Conservation (phyloP, 2,329 filamentous ascomycete species). For the Apiospora marii region DNA sequence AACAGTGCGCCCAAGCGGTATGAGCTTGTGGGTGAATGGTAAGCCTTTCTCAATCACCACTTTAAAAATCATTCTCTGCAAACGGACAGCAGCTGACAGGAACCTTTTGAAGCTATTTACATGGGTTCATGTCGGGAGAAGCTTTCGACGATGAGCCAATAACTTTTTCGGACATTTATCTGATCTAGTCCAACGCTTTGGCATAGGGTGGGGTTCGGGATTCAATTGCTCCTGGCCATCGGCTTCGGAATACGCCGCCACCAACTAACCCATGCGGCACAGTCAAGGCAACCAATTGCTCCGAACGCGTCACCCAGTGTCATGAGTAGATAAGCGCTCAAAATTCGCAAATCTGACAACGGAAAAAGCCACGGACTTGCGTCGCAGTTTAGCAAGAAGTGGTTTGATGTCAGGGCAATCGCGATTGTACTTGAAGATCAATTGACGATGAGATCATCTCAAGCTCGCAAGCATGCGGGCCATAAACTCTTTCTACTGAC, state of each 20-base stretch:
- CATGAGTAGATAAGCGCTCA: background rate
- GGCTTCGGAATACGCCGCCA: background rate
- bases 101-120: background rate
- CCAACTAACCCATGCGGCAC: background rate
- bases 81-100: too few relatives aligned
- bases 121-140: background rate
- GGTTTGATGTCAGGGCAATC: background rate
- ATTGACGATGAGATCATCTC: background rate
- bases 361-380: background rate
- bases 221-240: background rate
- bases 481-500: background rate
- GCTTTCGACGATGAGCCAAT: background rate
- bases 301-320: background rate
- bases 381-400: background rate
- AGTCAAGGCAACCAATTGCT: background rate
- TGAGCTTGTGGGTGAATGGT: constrained; percentile 11
- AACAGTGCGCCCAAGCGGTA: background rate
- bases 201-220: background rate
- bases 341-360: background rate
- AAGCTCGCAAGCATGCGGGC: background rate
- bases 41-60: background rate
- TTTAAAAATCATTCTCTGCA: background rate
- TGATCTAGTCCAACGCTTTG: background rate
- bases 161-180: background rate
- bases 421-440: background rate